phyloP scores from a whole-genome alignment of 1,139 yeast species.

The Taphrina flavorubra region DNA sequence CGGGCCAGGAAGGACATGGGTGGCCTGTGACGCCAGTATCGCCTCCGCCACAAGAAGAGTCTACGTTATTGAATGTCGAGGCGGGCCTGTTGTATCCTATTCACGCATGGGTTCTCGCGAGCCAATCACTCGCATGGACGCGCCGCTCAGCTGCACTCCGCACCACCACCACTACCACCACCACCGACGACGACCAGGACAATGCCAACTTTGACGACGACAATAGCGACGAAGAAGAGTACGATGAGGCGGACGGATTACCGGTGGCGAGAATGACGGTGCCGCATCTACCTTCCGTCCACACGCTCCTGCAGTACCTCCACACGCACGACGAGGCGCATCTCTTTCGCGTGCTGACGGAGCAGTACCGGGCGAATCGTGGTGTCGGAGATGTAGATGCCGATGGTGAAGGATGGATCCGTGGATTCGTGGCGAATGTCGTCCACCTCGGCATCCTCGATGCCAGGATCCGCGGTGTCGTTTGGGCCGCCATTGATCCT shows the following conservation, averaged over 20 bases:
- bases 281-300: conserved; percentile 4
- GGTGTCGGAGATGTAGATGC: neutral
- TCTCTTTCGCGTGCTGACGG: neutral
- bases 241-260: neutral
- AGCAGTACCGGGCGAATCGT: neutral
- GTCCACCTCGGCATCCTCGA: conserved; percentile 10
- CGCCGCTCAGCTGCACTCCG: neutral
- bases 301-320: conserved; percentile 8
- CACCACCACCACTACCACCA: too few relatives aligned
- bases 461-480: conserved; percentile 17
- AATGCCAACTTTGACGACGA: neutral
- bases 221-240: neutral
- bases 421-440: conserved; percentile 5
- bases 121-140: neutral
- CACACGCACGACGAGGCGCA: conserved; percentile 12
- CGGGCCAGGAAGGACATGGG: too few relatives aligned
- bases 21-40: neutral
- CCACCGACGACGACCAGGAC: neutral
- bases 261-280: conserved; percentile 7
- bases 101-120: conserved; percentile 1
- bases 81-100: neutral
- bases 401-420: neutral
- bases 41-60: too few relatives aligned
- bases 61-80: too few relatives aligned
- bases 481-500: conserved; percentile 16